Evolutionary conservation across 169 alveolate species (phyloP), one percentile per base, ranked within the genome.

Genomic region (Cryptosporidium parvum): DNA sequence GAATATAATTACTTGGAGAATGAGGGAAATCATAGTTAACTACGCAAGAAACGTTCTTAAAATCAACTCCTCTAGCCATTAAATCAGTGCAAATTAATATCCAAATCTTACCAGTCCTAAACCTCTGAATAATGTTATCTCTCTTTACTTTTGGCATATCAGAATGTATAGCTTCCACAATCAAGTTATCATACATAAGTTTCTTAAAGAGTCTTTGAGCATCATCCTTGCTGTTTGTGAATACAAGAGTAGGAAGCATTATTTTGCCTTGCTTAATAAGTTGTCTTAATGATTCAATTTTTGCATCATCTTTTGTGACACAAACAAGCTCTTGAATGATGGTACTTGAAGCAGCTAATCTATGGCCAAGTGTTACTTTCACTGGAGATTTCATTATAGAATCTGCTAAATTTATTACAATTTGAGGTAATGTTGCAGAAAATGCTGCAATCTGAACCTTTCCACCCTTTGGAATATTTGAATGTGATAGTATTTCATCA

Each of bases 51-150:
- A 98, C 99, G 56, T 95, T 97, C 69, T 94, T 93, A 93, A 98
- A 97, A 92, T 98, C 99, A 39, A 98, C 96, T 2, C 99, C 99
- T 75, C 99, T 95, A 10, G 99, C 96, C 96, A 97, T 92, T 72
- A 98, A 92, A 86, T 97, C 99, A 1, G 99, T 97, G 85, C 99
- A 97, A n/a, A 98, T 94, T 67, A 97, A 87, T 58, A 96, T 94
- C 98, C 98, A 98, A 16, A 96, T 94, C 92, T 94, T 91, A 9
- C 94, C 93, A 33, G 70, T 75, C 69, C 94, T 69, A 75, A 93
- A 93, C 59, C 91, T 85, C 69, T 91, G 86, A 23, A 91, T 67
- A 39, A 70, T 75, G 31, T 85, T 68, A 61, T 93, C 93, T 85
- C 94, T 92, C 45, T 89, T 85, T 52, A 62, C 62, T 62, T 91